Evolutionary conservation across 371 early-diverging fungal species (phyloP).

Genomic region (Encephalitozoon cuniculi): DNA sequence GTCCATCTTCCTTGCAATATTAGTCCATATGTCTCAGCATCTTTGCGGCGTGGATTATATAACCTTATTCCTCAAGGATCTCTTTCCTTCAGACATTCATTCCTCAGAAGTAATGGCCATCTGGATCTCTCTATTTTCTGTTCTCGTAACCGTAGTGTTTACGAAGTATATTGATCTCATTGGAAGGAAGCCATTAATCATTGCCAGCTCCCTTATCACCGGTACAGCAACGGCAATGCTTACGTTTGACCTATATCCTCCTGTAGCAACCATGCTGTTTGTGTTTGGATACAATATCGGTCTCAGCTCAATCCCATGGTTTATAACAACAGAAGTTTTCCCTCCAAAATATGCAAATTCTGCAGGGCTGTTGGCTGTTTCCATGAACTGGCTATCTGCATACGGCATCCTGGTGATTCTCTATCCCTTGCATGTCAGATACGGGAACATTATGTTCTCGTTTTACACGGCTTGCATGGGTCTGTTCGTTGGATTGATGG

Average conservation of each 20-base stretch:
- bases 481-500: conserved; percentile 12
- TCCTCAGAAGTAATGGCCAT: neutral
- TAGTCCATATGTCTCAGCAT: conserved; percentile 70
- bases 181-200: conserved; percentile 70
- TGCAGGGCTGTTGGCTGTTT: conserved; percentile 4
- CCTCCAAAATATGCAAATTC: conserved; percentile 56
- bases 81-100: neutral
- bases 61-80: conserved; percentile 64
- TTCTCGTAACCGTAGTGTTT: conserved; percentile 64
- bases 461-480: conserved; percentile 13
- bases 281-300: conserved; percentile 72
- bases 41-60: conserved; percentile 76
- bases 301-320: conserved; percentile 65
- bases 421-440: neutral
- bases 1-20: conserved; percentile 54
- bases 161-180: conserved; percentile 69
- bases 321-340: conserved; percentile 72
- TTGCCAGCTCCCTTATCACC: conserved; percentile 66
- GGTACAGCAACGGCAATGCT: conserved; percentile 46
- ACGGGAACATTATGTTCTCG: conserved; percentile 4
- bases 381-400: conserved; percentile 40
- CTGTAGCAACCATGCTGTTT: conserved; percentile 67
- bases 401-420: conserved; percentile 4
- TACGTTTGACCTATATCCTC: conserved; percentile 63
- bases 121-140: conserved; percentile 59